phyloP scores from a whole-genome alignment of 2,329 filamentous ascomycete genomes.

The Ophiocordyceps camponoti-leonardi region DNA sequence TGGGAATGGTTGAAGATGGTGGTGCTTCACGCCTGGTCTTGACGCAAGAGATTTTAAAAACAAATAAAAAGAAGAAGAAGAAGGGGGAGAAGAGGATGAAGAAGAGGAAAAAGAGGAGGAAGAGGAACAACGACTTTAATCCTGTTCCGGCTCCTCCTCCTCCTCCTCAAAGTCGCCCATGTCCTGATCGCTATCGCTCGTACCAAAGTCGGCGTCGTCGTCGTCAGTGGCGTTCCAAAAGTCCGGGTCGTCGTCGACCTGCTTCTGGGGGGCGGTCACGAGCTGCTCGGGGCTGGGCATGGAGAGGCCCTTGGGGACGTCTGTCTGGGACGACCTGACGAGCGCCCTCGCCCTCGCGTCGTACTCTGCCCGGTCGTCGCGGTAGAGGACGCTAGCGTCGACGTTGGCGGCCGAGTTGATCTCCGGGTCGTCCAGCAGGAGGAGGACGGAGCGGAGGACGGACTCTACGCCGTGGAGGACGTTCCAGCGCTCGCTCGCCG shows the following conservation, averaged over 20 bases:
- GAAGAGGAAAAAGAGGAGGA: too few relatives aligned
- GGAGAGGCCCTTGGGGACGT: constrained; percentile 62
- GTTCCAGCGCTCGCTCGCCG: constrained; percentile 83
- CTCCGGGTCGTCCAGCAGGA: constrained; percentile 85
- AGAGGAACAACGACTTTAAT: background rate
- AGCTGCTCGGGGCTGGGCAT: constrained; percentile 65
- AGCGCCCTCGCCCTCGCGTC: constrained; percentile 50
- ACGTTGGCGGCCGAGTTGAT: constrained; percentile 90
- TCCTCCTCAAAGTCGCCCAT: constrained; percentile 44
- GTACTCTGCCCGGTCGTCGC: constrained; percentile 55
- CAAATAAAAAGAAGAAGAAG: too few relatives aligned
- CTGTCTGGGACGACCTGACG: constrained; percentile 55
- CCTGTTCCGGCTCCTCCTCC: constrained; percentile 24
- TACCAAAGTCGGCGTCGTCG: constrained; percentile 61
- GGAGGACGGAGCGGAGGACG: constrained; percentile 79
- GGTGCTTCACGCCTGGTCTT: background rate
- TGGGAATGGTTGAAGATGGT: background rate
- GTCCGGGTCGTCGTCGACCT: constrained; percentile 51
- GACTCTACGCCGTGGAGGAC: constrained; percentile 89
- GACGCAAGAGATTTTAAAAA: too few relatives aligned
- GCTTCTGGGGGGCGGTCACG: constrained; percentile 40
- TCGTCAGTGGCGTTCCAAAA: constrained; percentile 71
- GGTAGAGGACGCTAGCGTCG: constrained; percentile 73
- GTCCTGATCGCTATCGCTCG: constrained; percentile 50
- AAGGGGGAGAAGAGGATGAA: too few relatives aligned